Evolutionary conservation across 1,284 basidiomycete genomes (phyloP), one percentile per base, ranked within the genome.

Genomic region (Xerocomus nothofagi): DNA sequence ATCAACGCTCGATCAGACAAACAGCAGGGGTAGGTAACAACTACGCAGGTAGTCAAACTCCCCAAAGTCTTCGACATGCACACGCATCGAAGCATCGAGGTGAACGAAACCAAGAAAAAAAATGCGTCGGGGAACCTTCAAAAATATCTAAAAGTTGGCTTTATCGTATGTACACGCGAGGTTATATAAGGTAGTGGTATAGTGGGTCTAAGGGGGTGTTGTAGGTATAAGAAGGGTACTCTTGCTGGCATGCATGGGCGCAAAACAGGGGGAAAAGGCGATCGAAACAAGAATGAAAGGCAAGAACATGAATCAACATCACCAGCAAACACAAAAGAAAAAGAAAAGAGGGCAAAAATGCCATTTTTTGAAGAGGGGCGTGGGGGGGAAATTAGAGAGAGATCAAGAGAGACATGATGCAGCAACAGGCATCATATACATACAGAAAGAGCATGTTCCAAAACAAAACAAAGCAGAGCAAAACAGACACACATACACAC

Each of bases 171-270:
- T 33, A 60, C 54, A 58, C n/a, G n/a, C n/a, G n/a, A 36, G 27
- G 30, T 24, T 51, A 39, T 39, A 6, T 57, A 55, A 41, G 29
- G 40, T 60, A 57, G 21, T 56, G 57, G 57, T 59, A 56, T 56
- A 39, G 23, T 38, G 29, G 11, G 20, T 43, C 41, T 30, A 21
- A 18, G 37, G 15, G 33, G 6, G 30, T 47, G 31, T 50, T 4
- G 32, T 38, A 50, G 50, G 34, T 32, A 50, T 26, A 8, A 15
- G 26, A 27, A 15, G 8, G 21, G 27, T 58, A 36, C 39, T 24
- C 17, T 32, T 47, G 47, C 44, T 12, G 39, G 47, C 29, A 56
- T 56, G 57, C 33, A 18, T 1, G 24, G 17, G 36, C 9, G 3
- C 20, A 34, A 50, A 24, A 18, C 27, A 36, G 10, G 30, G 27